Base-by-base conservation (phyloP, 305 asterid genomes). In the Fraxinus nigra region DNA sequence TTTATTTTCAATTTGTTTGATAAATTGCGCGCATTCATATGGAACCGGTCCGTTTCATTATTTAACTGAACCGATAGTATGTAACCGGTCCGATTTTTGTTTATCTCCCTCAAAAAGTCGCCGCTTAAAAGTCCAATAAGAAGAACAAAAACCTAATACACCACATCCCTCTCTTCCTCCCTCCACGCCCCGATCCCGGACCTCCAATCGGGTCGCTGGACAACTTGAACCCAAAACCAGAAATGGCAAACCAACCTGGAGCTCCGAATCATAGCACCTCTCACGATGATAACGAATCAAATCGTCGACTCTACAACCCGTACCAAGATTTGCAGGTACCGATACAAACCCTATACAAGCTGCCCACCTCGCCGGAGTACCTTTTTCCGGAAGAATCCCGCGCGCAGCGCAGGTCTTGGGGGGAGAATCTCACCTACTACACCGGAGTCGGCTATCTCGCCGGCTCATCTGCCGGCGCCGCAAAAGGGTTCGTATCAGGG, bases 371-470 rank as follows among this genome's bases (percentile, higher is more conserved):
- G 5, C 98, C 97, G 4, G 99, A 97, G 72, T 97, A 82, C 82
- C 97, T 97, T 13, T 97, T 97, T 86, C 91, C 86, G 78, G 99
- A 97, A 54, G 98, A 97, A 61, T 80, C 98, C 79, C 0, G 70
- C 56, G 91, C 87, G 1, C 97, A 92, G 86, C 98, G 98, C 85
- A 93, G 99, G 37, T 91, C 98, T 1, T 94, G 98, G 98, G 97
- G 99, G 0, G 98, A 94, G 85, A 96, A 94, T 80, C 82, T 96
- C 46, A 93, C 99, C 65, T 96, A 92, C 70, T 94, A 91, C 83
- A 96, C 98, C 33, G 98, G 99, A 0, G 84, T 94, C 40, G 97
- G 97, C 1, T 96, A 94, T 48, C 91, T 96, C 11, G 88, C 87
- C 56, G 99, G 98, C 14, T 89, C 98, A 11, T 83, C 88, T 22